Conservation (phyloP, 2,329 filamentous ascomycete genomes). For the Knoxdaviesia proteae region DNA sequence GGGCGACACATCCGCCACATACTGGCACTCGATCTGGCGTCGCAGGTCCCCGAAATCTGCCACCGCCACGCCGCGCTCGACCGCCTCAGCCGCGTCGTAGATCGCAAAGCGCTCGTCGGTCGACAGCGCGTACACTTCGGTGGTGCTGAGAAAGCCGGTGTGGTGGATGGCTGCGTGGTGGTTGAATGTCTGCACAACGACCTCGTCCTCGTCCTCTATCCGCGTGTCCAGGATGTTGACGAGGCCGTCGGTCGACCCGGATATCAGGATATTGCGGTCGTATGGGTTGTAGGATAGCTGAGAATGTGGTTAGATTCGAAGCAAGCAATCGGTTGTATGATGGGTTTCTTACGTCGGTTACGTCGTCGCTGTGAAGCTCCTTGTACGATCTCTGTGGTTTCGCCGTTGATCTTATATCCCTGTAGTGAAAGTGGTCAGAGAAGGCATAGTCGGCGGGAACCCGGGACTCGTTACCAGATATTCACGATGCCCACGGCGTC, state of each 20-base stretch:
- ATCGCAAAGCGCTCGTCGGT: constrained; percentile 62
- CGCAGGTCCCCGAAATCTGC: constrained; percentile 49
- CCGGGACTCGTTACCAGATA: constrained; percentile 28
- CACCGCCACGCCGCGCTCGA: constrained; percentile 34
- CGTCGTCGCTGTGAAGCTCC: constrained; percentile 47
- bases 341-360: constrained; percentile 24
- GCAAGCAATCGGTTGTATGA: background rate
- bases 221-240: constrained; percentile 57
- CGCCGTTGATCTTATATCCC: constrained; percentile 34
- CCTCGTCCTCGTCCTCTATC: constrained; percentile 55
- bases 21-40: constrained; percentile 45
- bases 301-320: background rate
- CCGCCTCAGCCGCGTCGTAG: constrained; percentile 45
- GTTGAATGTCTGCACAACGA: constrained; percentile 59
- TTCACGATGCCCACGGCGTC: constrained; percentile 34
- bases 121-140: constrained; percentile 50
- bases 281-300: constrained; percentile 33
- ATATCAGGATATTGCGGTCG: constrained; percentile 41
- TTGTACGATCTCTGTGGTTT: constrained; percentile 31
- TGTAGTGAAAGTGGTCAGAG: constrained; percentile 9
- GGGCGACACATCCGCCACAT: constrained; percentile 45
- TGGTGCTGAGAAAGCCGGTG: constrained; percentile 45
- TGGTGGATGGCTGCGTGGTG: constrained; percentile 55
- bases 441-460: background rate
- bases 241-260: constrained; percentile 61